phyloP scores from a whole-genome alignment of 1,284 basidiomycete species.

The Ganoderma lingzhi region DNA sequence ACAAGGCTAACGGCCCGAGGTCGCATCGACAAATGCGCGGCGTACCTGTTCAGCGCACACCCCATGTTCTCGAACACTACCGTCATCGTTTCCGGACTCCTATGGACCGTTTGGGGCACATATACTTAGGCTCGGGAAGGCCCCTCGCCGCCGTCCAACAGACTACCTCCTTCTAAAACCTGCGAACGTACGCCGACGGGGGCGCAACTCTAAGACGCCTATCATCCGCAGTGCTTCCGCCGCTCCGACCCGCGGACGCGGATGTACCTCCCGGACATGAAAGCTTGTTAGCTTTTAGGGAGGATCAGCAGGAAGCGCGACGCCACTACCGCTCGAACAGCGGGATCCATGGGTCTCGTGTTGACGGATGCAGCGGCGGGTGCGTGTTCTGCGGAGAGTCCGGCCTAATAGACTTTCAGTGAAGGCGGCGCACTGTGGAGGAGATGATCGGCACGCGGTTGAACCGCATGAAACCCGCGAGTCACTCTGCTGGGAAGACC shows the following conservation, averaged over 20 bases:
- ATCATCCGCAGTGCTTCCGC: neutral
- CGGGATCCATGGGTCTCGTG: neutral
- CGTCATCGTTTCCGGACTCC: neutral
- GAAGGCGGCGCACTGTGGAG: neutral
- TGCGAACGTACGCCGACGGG: neutral
- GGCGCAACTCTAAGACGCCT: neutral
- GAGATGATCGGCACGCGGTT: neutral
- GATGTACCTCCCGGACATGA: constrained; percentile 5
- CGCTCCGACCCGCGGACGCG: neutral
- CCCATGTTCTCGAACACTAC: neutral
- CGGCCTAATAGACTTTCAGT: neutral
- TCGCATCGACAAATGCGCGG: neutral
- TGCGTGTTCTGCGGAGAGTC: neutral
- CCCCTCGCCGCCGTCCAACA: neutral
- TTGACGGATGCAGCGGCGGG: neutral
- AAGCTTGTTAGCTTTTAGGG: constrained; percentile 4
- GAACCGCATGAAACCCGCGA: neutral
- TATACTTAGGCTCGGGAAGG: neutral
- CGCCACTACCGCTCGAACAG: neutral
- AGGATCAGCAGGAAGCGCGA: constrained; percentile 5
- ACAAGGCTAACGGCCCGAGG: neutral
- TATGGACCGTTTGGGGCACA: neutral
- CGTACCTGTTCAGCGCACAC: neutral
- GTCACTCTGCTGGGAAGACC: no score
- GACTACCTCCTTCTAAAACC: constrained; percentile 1